phyloP scores from a whole-genome alignment of 2,329 filamentous ascomycete species.

The Whalleya microplaca region DNA sequence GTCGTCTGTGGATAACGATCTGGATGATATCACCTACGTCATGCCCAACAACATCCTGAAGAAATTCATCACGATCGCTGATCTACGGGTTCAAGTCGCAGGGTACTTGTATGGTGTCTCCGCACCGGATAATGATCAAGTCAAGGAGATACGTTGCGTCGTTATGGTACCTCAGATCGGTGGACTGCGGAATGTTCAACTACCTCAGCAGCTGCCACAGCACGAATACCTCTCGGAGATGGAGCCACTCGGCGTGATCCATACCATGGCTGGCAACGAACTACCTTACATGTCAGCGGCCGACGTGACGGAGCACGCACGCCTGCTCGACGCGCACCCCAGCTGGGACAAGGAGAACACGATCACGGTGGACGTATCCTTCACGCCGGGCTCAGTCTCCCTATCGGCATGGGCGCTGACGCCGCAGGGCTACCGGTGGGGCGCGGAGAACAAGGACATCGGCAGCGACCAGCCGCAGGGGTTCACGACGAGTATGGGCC shows the following conservation, averaged over 20 bases:
- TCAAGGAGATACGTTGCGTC: constrained; percentile 96
- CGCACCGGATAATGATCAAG: constrained; percentile 90
- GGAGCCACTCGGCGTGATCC: constrained; percentile 92
- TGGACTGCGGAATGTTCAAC: constrained; percentile 86
- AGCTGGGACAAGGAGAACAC: constrained; percentile 87
- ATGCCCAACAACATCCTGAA: constrained; percentile 99
- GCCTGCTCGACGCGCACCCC: constrained; percentile 80
- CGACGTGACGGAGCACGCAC: constrained; percentile 93
- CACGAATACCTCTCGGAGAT: constrained; percentile 86
- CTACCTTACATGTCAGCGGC: constrained; percentile 93
- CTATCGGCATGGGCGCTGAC: constrained; percentile 92
- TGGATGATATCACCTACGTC: constrained; percentile 92
- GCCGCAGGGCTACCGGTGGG: constrained; percentile 94
- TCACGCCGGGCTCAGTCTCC: constrained; percentile 95
- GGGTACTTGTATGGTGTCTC: constrained; percentile 94
- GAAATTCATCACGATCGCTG: constrained; percentile 96
- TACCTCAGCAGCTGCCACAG: constrained; percentile 87
- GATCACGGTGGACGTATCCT: constrained; percentile 91
- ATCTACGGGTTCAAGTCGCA: constrained; percentile 93
- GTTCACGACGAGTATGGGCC: constrained; percentile 88
- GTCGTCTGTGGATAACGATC: constrained; percentile 88
- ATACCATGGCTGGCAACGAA: constrained; percentile 94
- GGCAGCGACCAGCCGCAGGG: constrained; percentile 92
- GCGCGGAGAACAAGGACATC: constrained; percentile 90
- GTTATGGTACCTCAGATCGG: constrained; percentile 98